Base-by-base conservation (phyloP, 2,329 filamentous ascomycete species). In the Aspergillus eucalypticola region DNA sequence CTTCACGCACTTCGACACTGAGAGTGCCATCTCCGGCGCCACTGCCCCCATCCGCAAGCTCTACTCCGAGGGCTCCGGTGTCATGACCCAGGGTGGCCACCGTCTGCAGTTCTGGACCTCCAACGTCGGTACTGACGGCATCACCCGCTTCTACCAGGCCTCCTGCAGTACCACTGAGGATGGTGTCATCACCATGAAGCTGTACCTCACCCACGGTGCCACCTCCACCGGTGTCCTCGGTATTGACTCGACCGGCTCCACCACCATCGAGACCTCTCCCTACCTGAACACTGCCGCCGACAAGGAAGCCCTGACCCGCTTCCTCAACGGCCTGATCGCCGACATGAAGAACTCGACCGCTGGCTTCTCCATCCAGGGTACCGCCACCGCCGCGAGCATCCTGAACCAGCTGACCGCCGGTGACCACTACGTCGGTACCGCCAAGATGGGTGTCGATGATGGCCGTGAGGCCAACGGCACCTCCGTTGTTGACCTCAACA, bases 401-500 rank as follows among this genome's bases (percentile, higher is more conserved):
- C 15, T 71, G 4, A 50, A 49, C 17, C 46, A 64, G 3, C 83
- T 78, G 17, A 81, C 83, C 42, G 80, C 81, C 17, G 77, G 80
- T 3, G 79, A 71, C 35, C 77, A 79, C 61, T 78, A 72, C 67
- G 72, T 76, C 38, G 80, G 85, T 39, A 88, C 85, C 0, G 81
- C 83, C 53, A 89, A 88, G 72, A 80, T 89, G 65, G 87, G 87
- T 11, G 77, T 75, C 0, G 81, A 85, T 58, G 82, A 85, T 51
- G 84, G 84, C 15, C 81, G 83, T 13, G 64, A 71, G 49, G 73
- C 71, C 49, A 75, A 72, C n/a, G 86, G 86, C 15, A 81, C 78
- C 6, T 78, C 85, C 1, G 87, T 90, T 2, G 87, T 89, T 1
- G 87, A 89, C 65, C 71, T 80, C 10, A 79, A 89, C 73, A 84